phyloP scores from a whole-genome alignment of 345 rosid genomes.

The Gossypium bickii region DNA sequence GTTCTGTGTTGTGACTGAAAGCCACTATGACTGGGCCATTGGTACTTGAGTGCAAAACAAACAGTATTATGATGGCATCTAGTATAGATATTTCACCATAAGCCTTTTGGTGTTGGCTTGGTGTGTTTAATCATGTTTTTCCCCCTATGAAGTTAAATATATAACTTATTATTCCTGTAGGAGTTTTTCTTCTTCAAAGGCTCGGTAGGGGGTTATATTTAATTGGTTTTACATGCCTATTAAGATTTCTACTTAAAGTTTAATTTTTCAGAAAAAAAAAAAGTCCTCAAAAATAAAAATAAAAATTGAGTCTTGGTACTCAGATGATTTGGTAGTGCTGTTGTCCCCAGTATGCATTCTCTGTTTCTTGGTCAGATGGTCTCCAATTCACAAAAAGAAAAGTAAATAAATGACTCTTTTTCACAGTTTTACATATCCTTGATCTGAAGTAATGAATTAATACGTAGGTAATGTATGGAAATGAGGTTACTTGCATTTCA shows the following conservation, averaged over 20 bases:
- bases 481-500: neutral
- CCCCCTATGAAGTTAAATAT: neutral
- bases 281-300: no score
- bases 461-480: neutral
- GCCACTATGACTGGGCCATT: neutral
- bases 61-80: conserved; percentile 1
- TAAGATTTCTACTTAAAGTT: no score
- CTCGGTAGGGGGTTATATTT: neutral
- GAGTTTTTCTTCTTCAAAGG: neutral
- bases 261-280: no score
- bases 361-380: no score
- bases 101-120: neutral
- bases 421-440: neutral
- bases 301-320: no score
- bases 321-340: no score
- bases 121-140: neutral
- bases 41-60: neutral
- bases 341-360: no score
- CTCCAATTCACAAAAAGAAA: no score
- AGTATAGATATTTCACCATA: neutral
- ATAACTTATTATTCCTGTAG: neutral
- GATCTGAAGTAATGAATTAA: neutral
- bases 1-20: neutral
- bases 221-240: no score
- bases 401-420: neutral